These are phyloP conservation scores for Colletotrichum camelliae DNA, from an alignment of 2,329 filamentous ascomycete genomes.

Conservation along the genomic window DNA sequence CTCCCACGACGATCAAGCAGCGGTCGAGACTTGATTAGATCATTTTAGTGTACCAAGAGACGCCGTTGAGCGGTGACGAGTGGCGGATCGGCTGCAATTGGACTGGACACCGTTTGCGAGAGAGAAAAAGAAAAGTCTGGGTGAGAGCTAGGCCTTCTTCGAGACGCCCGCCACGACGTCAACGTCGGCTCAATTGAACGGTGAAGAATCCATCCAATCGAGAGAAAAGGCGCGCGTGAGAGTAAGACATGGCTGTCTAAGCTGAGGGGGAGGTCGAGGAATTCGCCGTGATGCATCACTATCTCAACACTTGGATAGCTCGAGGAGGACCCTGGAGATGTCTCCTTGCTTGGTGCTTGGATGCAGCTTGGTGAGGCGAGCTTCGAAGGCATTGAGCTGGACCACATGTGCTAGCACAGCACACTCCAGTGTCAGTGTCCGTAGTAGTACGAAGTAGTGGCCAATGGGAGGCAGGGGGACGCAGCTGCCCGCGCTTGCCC, in stretches of 20 bases:
- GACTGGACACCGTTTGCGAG: neutral
- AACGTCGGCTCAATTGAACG: neutral
- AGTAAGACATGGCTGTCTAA: constrained; percentile 1
- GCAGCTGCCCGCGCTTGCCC: neutral
- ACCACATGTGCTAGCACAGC: neutral
- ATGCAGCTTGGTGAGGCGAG: neutral
- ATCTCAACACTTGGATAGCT: neutral
- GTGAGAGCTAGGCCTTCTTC: neutral
- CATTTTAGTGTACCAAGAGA: neutral
- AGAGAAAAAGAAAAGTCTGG: neutral
- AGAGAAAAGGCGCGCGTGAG: neutral
- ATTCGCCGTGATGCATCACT: neutral
- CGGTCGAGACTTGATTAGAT: neutral
- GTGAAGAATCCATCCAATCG: neutral
- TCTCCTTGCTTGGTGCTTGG: neutral
- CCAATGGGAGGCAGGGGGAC: neutral
- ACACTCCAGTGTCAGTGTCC: no score
- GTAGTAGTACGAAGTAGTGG: neutral
- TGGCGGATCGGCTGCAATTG: neutral
- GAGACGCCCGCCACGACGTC: neutral
- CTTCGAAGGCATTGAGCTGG: neutral
- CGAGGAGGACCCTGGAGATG: neutral
- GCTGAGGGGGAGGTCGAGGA: neutral
- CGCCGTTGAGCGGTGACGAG: constrained; percentile 11
- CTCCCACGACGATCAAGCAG: neutral